Conservation (phyloP, 2,329 filamentous ascomycete genomes). For the Sphaerostilbella broomeana region DNA sequence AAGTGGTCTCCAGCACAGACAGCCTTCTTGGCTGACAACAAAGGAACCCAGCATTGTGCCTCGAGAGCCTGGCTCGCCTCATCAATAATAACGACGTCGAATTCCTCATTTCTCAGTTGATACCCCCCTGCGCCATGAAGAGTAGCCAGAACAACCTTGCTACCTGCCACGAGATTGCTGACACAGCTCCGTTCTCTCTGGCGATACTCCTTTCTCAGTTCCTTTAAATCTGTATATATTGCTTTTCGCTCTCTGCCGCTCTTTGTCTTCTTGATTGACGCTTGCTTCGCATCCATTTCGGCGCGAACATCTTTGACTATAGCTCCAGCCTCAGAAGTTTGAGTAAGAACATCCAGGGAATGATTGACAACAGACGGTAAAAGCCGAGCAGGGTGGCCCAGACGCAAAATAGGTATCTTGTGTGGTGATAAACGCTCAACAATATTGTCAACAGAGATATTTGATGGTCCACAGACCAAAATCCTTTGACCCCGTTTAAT, state of each 20-base stretch:
- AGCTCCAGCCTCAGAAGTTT: conserved; percentile 79
- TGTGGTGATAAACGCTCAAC: conserved; percentile 83
- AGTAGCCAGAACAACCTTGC: conserved; percentile 85
- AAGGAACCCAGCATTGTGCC: conserved; percentile 92
- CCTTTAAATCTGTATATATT: conserved; percentile 80
- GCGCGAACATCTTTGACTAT: conserved; percentile 85
- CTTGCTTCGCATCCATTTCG: conserved; percentile 90
- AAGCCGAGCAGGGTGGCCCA: conserved; percentile 87
- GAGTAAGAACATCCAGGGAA: conserved; percentile 84
- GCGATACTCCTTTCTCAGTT: conserved; percentile 80
- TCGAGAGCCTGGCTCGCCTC: conserved; percentile 94
- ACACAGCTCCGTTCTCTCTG: conserved; percentile 80
- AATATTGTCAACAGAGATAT: conserved; percentile 97
- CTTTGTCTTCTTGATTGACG: conserved; percentile 79
- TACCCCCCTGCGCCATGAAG: conserved; percentile 85
- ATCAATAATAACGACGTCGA: conserved; percentile 93
- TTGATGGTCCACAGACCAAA: conserved; percentile 92
- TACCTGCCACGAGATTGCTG: conserved; percentile 63
- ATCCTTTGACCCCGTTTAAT: conserved; percentile 66
- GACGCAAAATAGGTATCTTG: conserved; percentile 77
- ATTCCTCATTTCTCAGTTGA: conserved; percentile 71
- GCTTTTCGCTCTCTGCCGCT: conserved; percentile 70
- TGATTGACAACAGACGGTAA: conserved; percentile 83
- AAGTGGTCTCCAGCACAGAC: conserved; percentile 92
- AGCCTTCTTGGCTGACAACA: conserved; percentile 73